Evolutionary conservation across 2,329 filamentous ascomycete genomes (phyloP).

Genomic region (Colletotrichum incanum): DNA sequence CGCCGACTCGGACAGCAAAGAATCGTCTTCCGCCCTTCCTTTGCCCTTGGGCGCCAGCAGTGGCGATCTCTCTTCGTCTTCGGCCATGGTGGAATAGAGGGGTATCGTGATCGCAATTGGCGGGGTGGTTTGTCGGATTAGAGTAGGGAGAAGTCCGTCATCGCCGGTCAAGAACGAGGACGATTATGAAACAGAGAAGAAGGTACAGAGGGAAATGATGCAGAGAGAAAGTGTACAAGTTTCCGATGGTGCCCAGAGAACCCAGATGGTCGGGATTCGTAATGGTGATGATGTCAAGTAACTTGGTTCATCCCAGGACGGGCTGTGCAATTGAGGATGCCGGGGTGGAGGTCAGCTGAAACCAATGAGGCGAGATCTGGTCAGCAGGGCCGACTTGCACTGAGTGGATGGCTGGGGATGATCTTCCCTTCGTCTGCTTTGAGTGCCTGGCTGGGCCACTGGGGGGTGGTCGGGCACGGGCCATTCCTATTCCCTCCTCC

Average conservation of each 20-base stretch:
- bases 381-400: conserved; percentile 36
- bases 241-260: conserved; percentile 30
- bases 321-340: conserved; percentile 28
- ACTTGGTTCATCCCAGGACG: conserved; percentile 41
- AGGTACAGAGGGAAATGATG: conserved; percentile 22
- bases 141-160: conserved; percentile 23
- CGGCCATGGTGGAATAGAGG: conserved; percentile 55
- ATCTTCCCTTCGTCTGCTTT: conserved; percentile 27
- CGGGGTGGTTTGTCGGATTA: conserved; percentile 23
- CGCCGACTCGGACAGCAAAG: conserved; percentile 61
- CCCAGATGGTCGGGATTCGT: conserved; percentile 34
- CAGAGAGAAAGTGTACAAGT: conserved; percentile 24
- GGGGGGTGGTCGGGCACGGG: conserved; percentile 22
- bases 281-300: conserved; percentile 45
- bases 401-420: conserved; percentile 41
- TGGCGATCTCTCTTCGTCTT: conserved; percentile 60
- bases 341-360: conserved; percentile 40
- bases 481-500: not conserved
- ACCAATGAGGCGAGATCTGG: conserved; percentile 42
- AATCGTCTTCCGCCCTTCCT: conserved; percentile 46
- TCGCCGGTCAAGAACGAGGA: conserved; percentile 15
- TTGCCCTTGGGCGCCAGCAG: conserved; percentile 57
- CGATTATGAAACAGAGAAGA: conserved; percentile 11
- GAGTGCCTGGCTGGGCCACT: conserved; percentile 28
- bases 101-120: conserved; percentile 2